A percentile compares a stretch with the other conserved stretches of the same genome.
phyloP scores from a whole-genome alignment of 352 stramenopile species.

The Aphanomyces euteiches region DNA sequence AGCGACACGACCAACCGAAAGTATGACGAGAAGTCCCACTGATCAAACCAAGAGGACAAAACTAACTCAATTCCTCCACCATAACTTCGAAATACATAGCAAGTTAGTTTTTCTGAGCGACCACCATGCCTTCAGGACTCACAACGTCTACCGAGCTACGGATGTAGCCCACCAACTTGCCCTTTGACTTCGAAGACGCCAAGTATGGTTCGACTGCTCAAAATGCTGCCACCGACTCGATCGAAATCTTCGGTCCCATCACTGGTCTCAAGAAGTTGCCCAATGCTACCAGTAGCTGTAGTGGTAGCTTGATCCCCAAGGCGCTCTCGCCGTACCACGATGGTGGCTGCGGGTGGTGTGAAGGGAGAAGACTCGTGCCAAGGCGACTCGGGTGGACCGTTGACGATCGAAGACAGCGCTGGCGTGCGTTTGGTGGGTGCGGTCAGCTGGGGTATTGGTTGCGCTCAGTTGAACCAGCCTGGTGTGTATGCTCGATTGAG shows the following conservation, averaged over 20 bases:
- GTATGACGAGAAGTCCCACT: constrained; percentile 47
- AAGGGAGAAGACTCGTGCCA: constrained; percentile 34
- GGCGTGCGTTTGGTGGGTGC: no score
- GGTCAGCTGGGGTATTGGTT: no score
- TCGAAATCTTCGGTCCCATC: constrained; percentile 36
- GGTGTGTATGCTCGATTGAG: no score
- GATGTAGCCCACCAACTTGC: no score
- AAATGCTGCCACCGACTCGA: not conserved
- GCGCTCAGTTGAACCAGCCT: no score
- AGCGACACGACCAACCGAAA: constrained; percentile 52
- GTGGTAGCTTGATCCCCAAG: constrained; percentile 55
- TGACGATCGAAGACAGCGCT: no score
- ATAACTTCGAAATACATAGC: no score
- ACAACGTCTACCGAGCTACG: no score
- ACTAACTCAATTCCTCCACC: no score
- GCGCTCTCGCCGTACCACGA: constrained; percentile 41
- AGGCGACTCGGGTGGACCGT: constrained; percentile 20
- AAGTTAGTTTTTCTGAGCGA: no score
- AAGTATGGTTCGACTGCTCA: not conserved
- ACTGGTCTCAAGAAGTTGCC: constrained; percentile 41
- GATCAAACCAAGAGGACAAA: constrained; percentile 39
- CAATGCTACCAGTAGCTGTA: constrained; percentile 47
- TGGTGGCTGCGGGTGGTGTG: constrained; percentile 40
- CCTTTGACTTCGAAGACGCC: no score
- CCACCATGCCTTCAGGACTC: no score